phyloP scores from a whole-genome alignment of 2,329 filamentous ascomycete genomes.

The Xylariomycetidae sp. region DNA sequence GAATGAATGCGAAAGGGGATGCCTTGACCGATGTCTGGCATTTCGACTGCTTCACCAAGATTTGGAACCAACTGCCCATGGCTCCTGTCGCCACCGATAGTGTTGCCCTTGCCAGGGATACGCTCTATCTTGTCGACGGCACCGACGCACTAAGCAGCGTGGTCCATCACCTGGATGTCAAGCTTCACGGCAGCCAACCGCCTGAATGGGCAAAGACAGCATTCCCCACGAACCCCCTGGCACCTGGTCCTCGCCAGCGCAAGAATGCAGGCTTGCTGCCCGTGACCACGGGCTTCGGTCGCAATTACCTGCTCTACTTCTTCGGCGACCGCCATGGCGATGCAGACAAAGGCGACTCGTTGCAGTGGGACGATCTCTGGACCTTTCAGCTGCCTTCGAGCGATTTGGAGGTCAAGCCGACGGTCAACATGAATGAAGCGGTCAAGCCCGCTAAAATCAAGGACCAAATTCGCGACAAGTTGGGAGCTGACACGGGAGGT shows the following conservation, averaged over 20 bases:
- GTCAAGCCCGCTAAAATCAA: conserved; percentile 42
- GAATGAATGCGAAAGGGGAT: conserved; percentile 23
- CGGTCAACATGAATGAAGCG: conserved; percentile 24
- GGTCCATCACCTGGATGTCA: conserved; percentile 30
- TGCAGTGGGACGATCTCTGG: conserved; percentile 40
- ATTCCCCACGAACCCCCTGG: conserved; percentile 31
- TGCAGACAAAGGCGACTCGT: conserved; percentile 14
- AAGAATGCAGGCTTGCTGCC: conserved; percentile 37
- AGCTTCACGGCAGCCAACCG: conserved; percentile 22
- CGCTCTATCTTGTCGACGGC: conserved; percentile 40
- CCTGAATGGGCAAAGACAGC: conserved; percentile 33
- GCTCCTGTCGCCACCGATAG: conserved; percentile 32
- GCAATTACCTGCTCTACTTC: conserved; percentile 45
- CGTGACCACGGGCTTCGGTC: conserved; percentile 44
- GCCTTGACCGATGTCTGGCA: conserved; percentile 41
- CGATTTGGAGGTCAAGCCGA: conserved; percentile 14
- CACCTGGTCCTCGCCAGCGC: conserved; percentile 35
- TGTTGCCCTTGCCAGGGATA: conserved; percentile 36
- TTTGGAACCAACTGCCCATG: conserved; percentile 44
- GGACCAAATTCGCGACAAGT: conserved; percentile 38
- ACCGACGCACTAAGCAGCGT: conserved; percentile 27
- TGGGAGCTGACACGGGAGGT: conserved; percentile 39
- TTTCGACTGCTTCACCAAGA: conserved; percentile 40
- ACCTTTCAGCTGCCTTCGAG: conserved; percentile 43
- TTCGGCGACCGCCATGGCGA: conserved; percentile 33